Conservation (phyloP, 164 flowering plant species). For the Vitis vinifera region ASM3070453v1 NC_081817.1:28384001-28384500, state of each 20-base stretch:
- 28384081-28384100: background rate
- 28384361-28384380: too few relatives aligned
- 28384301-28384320: background rate
- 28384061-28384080: too few relatives aligned
- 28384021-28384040: background rate
- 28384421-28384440: too few relatives aligned
- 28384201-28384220: too few relatives aligned
- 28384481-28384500: too few relatives aligned
- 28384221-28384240: background rate
- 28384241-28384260: background rate
- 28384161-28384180: too few relatives aligned
- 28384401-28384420: too few relatives aligned
- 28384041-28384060: background rate
- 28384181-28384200: background rate
- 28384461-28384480: too few relatives aligned
- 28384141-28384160: too few relatives aligned
- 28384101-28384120: background rate
- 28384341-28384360: background rate
- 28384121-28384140: too few relatives aligned
- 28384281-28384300: background rate
- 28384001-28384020: background rate
- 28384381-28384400: too few relatives aligned
- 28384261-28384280: background rate
- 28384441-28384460: too few relatives aligned
- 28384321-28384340: background rate